These are phyloP conservation scores for Kuraishia molischiana DNA, from an alignment of 805 yeast species.

Conservation along the genomic window DNA sequence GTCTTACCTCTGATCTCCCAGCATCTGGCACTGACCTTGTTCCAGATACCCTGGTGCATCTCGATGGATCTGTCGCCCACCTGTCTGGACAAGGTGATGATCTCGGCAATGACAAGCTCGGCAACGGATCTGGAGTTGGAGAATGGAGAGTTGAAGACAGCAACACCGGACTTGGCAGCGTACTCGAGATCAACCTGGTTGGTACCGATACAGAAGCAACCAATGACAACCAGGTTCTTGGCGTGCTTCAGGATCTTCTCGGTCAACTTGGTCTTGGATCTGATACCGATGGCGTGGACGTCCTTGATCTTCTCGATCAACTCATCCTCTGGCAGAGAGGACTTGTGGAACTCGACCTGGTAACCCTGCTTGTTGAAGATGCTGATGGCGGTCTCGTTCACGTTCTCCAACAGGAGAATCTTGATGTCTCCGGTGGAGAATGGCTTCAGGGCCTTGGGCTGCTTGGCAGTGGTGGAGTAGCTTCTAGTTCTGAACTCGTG, in stretches of 20 bases:
- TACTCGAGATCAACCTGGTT: slow-evolving; percentile 91
- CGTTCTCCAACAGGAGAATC: slow-evolving; percentile 84
- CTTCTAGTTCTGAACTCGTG: slow-evolving; percentile 38
- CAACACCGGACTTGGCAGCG: slow-evolving; percentile 89
- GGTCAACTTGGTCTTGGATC: slow-evolving; percentile 91
- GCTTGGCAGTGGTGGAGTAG: slow-evolving; percentile 28
- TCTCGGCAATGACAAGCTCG: slow-evolving; percentile 92
- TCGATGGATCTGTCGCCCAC: slow-evolving; percentile 94
- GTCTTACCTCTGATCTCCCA: slow-evolving; percentile 99
- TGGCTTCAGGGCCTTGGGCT: slow-evolving; percentile 76
- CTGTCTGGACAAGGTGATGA: slow-evolving; percentile 91
- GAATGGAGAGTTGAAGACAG: slow-evolving; percentile 97
- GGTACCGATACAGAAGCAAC: slow-evolving; percentile 99
- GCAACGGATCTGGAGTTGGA: slow-evolving; percentile 98
- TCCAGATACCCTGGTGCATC: slow-evolving; percentile 95
- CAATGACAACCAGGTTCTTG: slow-evolving; percentile 79
- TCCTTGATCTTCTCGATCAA: slow-evolving; percentile 87
- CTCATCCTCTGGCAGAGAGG: slow-evolving; percentile 86
- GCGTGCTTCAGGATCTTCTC: slow-evolving; percentile 76
- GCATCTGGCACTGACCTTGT: slow-evolving; percentile 88
- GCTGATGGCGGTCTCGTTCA: slow-evolving; percentile 83
- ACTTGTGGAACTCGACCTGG: slow-evolving; percentile 90
- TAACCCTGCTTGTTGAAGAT: slow-evolving; percentile 87
- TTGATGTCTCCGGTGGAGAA: slow-evolving; percentile 93
- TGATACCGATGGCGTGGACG: slow-evolving; percentile 95